These are phyloP conservation scores for Cladosporium sp. DNA, from an alignment of 2,329 filamentous ascomycete genomes.

Conservation along the genomic window DNA sequence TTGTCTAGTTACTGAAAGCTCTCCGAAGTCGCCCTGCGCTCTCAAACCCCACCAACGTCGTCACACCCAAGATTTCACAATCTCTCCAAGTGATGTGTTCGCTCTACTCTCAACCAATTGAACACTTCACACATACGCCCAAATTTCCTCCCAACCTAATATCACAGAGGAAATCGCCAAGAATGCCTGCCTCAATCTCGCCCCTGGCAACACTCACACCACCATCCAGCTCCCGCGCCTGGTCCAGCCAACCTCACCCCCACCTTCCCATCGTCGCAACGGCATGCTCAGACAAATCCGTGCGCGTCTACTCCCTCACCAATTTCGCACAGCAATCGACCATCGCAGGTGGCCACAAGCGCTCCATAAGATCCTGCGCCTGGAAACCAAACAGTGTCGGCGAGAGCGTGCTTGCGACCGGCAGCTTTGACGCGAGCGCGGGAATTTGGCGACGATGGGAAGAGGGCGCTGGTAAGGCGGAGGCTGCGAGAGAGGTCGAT, in stretches of 20 bases:
- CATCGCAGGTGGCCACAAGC: constrained; percentile 82
- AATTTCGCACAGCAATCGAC: constrained; percentile 73
- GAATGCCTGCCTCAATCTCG: constrained; percentile 30
- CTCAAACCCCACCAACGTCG: too few relatives aligned
- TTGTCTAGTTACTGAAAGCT: too few relatives aligned
- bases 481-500: constrained; percentile 25
- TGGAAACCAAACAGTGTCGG: constrained; percentile 72
- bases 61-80: too few relatives aligned
- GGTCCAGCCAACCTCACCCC: constrained; percentile 81
- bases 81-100: too few relatives aligned
- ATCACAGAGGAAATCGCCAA: too few relatives aligned
- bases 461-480: constrained; percentile 35
- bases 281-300: constrained; percentile 76
- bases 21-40: too few relatives aligned
- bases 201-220: constrained; percentile 51
- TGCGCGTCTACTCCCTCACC: constrained; percentile 82
- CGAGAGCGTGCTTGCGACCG: constrained; percentile 78
- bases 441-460: constrained; percentile 66
- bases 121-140: too few relatives aligned
- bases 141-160: too few relatives aligned
- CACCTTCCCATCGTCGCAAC: constrained; percentile 84
- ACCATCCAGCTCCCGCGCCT: constrained; percentile 61
- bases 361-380: constrained; percentile 76
- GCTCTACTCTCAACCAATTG: too few relatives aligned
- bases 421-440: constrained; percentile 88